These are phyloP conservation scores for Candida verbasci DNA, from an alignment of 805 yeast species.

Conservation along the genomic window DNA sequence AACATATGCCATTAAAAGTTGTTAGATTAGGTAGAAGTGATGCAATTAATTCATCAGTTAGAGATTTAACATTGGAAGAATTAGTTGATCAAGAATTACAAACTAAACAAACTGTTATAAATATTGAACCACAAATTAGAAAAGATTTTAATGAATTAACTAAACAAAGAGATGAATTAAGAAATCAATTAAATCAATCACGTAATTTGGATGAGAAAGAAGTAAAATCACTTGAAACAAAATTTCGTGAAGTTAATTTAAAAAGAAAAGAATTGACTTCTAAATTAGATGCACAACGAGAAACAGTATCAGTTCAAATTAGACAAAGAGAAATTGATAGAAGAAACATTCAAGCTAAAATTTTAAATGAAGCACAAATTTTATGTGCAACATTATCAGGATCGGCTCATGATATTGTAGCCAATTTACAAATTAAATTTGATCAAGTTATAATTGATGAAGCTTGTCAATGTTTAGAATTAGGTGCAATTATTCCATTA, in stretches of 20 bases:
- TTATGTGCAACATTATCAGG: conserved; percentile 93
- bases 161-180: conserved; percentile 52
- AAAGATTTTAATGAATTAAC: conserved; percentile 50
- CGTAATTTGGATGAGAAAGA: conserved; percentile 32
- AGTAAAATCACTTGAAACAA: conserved; percentile 43
- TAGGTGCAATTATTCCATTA: conserved; percentile 86
- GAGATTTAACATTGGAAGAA: conserved; percentile 81
- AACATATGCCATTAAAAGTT: conserved; percentile 53
- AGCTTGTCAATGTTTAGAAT: conserved; percentile 95
- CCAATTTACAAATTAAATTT: conserved; percentile 69
- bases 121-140: conserved; percentile 45
- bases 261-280: conserved; percentile 67
- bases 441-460: conserved; percentile 94
- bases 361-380: conserved; percentile 71
- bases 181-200: conserved; percentile 28
- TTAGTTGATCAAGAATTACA: conserved; percentile 63
- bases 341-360: conserved; percentile 67
- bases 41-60: conserved; percentile 76
- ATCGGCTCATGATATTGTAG: conserved; percentile 83
- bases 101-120: conserved; percentile 25
- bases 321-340: conserved; percentile 77
- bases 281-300: conserved; percentile 75
- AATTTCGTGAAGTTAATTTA: conserved; percentile 53
- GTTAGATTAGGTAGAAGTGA: conserved; percentile 90
- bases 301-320: conserved; percentile 58